Percentiles rank a stretch among this genome's conserved stretches.
Evolutionary conservation across 305 asterid genomes (phyloP).

Genomic region (Fraxinus sp.): DNA sequence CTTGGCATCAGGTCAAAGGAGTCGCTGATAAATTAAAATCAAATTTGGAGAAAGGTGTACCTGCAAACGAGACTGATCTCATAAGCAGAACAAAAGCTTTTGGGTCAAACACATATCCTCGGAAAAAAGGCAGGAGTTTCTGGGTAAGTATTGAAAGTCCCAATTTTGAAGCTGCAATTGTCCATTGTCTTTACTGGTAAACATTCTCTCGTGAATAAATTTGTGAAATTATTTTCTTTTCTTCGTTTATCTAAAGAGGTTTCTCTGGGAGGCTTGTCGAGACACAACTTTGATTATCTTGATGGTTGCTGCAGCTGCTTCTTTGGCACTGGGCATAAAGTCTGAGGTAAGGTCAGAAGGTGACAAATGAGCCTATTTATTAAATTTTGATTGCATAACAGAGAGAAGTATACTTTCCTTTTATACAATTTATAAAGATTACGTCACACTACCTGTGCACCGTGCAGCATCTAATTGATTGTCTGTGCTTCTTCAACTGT

Average conservation of each 20-base stretch:
- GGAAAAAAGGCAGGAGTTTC: conserved; percentile 85
- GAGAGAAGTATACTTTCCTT: not conserved
- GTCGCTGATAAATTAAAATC: conserved; percentile 63
- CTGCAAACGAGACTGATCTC: conserved; percentile 65
- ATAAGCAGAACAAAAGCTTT: conserved; percentile 57
- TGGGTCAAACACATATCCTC: conserved; percentile 95
- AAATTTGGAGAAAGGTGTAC: conserved; percentile 60
- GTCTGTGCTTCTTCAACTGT: not conserved
- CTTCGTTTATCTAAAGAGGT: conserved; percentile 43
- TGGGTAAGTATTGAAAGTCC: conserved; percentile 41
- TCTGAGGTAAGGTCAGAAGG: conserved; percentile 62
- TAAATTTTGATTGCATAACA: not conserved
- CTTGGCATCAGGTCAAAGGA: conserved; percentile 55
- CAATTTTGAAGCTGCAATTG: conserved; percentile 2
- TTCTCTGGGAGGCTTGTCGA: conserved; percentile 91
- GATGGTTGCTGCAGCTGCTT: conserved; percentile 99
- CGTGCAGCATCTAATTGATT: conserved; percentile 14
- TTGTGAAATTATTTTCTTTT: conserved; percentile 5
- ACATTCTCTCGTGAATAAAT: not conserved
- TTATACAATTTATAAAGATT: not conserved
- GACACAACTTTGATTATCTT: conserved; percentile 88
- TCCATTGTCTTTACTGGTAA: not conserved
- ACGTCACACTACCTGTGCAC: not conserved
- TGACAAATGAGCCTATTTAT: not conserved
- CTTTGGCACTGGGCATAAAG: conserved; percentile 87